Base-by-base conservation (phyloP, 1,139 yeast species). In the Arxiozyma slooffiae region DNA sequence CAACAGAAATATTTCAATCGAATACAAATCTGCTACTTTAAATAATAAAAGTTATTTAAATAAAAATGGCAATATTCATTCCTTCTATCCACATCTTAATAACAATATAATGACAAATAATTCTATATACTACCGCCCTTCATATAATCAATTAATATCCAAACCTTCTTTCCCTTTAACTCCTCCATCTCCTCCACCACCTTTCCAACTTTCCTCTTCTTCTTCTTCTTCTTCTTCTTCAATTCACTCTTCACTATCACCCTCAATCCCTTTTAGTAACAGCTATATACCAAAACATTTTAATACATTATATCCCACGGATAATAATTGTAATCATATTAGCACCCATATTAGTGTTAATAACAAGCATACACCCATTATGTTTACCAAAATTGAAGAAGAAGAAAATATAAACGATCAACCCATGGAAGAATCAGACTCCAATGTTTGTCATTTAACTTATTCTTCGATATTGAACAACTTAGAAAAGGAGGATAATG, bases 381-480 rank as follows among this genome's bases (percentile, higher is more conserved):
- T 38, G 21, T 38, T 38, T 17, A 38, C 37, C 20, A 21, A 40
- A 22, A 44, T 34, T 5, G 30, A 18, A 37, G 37, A 41, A 17
- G 44, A 41, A 34, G 11, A 26, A 18, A 30, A 30, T 18, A 26
- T 18, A 8, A n/a, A 3, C 4, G 22, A 20, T 18, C n/a, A 2
- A 9, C 16, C 24, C 16, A 9, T 9, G 4, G 38, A 30, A 4
- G 22, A 44, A 4, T 23, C 22, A 9, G 38, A 37, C n/a, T 8
- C 8, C 7, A n/a, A n/a, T n/a, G n/a, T n/a, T n/a, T n/a, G n/a
- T n/a, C n/a, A n/a, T n/a, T n/a, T n/a, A n/a, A n/a, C n/a, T n/a
- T 44, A 44, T 44, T 36, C 46, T n/a, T 36, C 46, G 9, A 44
- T 44, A 36, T 37, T 44, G 7, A 44, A 37, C 6, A 37, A 39